A percentile compares a stretch with the other conserved stretches of the same genome.
Conservation (phyloP, 1,139 yeast genomes). For the Geotrichum fermentans region DNA sequence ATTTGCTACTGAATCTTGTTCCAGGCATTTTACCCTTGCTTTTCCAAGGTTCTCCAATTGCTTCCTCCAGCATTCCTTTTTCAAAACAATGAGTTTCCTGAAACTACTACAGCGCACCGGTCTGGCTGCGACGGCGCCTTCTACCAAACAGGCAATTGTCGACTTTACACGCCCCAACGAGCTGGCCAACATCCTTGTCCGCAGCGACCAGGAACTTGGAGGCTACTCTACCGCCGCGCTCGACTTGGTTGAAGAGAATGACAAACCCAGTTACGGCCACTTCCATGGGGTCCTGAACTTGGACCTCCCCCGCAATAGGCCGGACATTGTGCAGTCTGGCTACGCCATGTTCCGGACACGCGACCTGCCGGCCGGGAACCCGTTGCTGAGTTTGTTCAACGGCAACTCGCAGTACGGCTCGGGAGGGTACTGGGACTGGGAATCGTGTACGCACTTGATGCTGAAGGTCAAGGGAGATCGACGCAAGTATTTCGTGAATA, state of each 20-base stretch:
- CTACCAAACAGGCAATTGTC: constrained; percentile 39
- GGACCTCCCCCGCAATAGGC: constrained; percentile 66
- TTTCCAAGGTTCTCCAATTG: not conserved
- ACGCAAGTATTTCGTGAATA: constrained; percentile 69
- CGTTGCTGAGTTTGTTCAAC: constrained; percentile 30
- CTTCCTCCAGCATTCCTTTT: not conserved
- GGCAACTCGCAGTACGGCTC: constrained; percentile 27
- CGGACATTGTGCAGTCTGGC: constrained; percentile 67
- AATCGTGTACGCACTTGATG: constrained; percentile 52
- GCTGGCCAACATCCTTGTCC: constrained; percentile 49
- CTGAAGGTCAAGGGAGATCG: constrained; percentile 71
- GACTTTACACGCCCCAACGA: constrained; percentile 50
- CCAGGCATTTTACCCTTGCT: too few relatives aligned
- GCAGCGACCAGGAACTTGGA: constrained; percentile 71
- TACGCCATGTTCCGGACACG: constrained; percentile 83
- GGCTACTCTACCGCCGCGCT: constrained; percentile 69
- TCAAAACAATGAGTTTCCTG: constrained; percentile 15
- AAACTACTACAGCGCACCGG: constrained; percentile 19
- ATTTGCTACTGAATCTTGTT: not conserved
- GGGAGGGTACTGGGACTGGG: constrained; percentile 54
- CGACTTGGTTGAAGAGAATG: constrained; percentile 35
- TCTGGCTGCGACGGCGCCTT: constrained; percentile 18
- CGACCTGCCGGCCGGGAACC: constrained; percentile 41
- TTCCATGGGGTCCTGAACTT: constrained; percentile 70
- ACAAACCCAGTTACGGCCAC: constrained; percentile 28